Conservation (phyloP, 2,329 filamentous ascomycete genomes). For the Boeremia exigua region DNA sequence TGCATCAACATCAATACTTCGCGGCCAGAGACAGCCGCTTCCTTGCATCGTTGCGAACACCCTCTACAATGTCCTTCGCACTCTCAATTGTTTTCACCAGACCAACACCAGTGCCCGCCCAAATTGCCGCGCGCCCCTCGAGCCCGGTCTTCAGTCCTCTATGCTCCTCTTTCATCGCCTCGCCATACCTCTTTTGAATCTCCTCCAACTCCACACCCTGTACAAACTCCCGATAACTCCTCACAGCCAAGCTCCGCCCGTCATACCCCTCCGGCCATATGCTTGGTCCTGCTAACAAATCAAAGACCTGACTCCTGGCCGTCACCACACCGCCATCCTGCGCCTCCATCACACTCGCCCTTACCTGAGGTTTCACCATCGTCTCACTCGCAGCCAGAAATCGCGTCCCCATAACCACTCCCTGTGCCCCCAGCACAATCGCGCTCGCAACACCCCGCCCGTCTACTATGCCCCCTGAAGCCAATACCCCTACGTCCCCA, state of each 20-base stretch:
- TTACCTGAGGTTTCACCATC: slow-evolving; percentile 53
- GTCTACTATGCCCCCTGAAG: slow-evolving; percentile 66
- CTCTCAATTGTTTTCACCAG: slow-evolving; percentile 58
- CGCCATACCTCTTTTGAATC: slow-evolving; percentile 51
- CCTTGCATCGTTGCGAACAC: slow-evolving; percentile 48
- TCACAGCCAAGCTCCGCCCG: slow-evolving; percentile 62
- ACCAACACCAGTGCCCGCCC: slow-evolving; percentile 66
- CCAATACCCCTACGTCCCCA: slow-evolving; percentile 51
- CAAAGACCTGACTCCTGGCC: slow-evolving; percentile 58
- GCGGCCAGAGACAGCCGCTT: slow-evolving; percentile 29
- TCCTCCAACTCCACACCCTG: slow-evolving; percentile 51
- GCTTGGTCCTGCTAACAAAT: slow-evolving; percentile 61
- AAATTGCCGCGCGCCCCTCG: slow-evolving; percentile 61
- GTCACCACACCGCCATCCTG: slow-evolving; percentile 59
- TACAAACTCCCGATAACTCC: slow-evolving; percentile 53
- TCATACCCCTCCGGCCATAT: slow-evolving; percentile 66
- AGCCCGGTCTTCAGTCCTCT: slow-evolving; percentile 58
- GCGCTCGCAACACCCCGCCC: slow-evolving; percentile 65
- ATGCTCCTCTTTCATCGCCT: slow-evolving; percentile 57
- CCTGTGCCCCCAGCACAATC: slow-evolving; percentile 60
- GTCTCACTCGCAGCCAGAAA: slow-evolving; percentile 63
- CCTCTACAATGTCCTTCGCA: slow-evolving; percentile 59
- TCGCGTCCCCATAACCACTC: slow-evolving; percentile 68
- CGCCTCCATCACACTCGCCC: slow-evolving; percentile 54
- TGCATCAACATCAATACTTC: not conserved